Evolutionary conservation across 805 yeast species (phyloP).

Genomic region (Cyberlindnera misumaiensis): DNA sequence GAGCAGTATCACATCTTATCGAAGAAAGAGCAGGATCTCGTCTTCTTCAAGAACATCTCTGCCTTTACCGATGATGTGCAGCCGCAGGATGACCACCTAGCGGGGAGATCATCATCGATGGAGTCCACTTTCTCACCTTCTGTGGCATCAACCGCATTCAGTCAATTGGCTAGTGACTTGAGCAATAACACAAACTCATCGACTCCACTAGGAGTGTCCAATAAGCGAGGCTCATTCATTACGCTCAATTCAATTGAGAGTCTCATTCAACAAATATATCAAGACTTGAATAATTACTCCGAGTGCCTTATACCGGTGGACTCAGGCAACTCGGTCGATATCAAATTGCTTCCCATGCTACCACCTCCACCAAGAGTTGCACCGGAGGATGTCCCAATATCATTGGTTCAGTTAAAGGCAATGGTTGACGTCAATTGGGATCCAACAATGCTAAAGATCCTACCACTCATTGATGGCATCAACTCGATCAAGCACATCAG

Average conservation of each 20-base stretch:
- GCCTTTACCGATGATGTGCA: conserved; percentile 4
- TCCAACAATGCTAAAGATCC: conserved; percentile 85
- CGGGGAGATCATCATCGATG: conserved; percentile 14
- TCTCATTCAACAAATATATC: conserved; percentile 82
- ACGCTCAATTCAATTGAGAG: conserved; percentile 53
- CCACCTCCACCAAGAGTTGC: conserved; percentile 71
- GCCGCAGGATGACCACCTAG: conserved; percentile 6
- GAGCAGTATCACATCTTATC: conserved; percentile 81
- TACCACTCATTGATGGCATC: conserved; percentile 83
- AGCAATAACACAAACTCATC: conserved; percentile 18
- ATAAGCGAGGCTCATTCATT: conserved; percentile 15
- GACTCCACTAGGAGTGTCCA: conserved; percentile 21
- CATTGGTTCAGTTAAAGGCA: conserved; percentile 68
- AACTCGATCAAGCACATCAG: conserved; percentile 77
- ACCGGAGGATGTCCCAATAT: conserved; percentile 84
- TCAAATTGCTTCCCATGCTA: conserved; percentile 85
- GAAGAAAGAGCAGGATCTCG: conserved; percentile 37
- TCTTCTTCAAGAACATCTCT: conserved; percentile 22
- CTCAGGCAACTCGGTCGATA: conserved; percentile 81
- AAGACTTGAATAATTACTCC: conserved; percentile 89
- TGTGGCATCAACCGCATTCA: conserved; percentile 18
- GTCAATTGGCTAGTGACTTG: conserved; percentile 24
- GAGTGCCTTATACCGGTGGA: conserved; percentile 95
- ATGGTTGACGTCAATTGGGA: conserved; percentile 93
- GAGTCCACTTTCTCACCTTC: conserved; percentile 12